Conservation (phyloP, 2,329 filamentous ascomycete species). For the Fusarium cicatricum region DNA sequence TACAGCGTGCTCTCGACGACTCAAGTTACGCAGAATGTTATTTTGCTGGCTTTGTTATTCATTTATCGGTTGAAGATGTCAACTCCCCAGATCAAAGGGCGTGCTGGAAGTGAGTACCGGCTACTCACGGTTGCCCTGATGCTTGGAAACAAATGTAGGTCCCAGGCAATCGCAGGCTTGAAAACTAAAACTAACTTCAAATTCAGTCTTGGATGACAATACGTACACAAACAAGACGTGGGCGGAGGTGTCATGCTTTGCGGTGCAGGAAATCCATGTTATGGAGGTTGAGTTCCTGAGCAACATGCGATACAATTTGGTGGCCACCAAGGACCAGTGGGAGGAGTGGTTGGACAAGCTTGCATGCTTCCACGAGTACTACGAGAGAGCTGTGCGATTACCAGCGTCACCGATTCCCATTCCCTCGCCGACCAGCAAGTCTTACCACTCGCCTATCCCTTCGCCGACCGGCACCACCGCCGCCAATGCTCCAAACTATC, state of each 20-base stretch:
- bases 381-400: constrained; percentile 70
- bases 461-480: constrained; percentile 56
- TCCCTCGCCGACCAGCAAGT: constrained; percentile 51
- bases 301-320: constrained; percentile 95
- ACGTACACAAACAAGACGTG: constrained; percentile 99
- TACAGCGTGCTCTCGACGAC: constrained; percentile 90
- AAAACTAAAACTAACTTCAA: constrained; percentile 30
- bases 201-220: constrained; percentile 88
- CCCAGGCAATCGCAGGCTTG: neutral
- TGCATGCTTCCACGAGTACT: constrained; percentile 83
- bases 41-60: constrained; percentile 88
- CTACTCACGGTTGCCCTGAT: constrained; percentile 94
- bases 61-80: constrained; percentile 92
- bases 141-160: constrained; percentile 94
- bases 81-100: constrained; percentile 89
- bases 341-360: constrained; percentile 85
- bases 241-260: constrained; percentile 96
- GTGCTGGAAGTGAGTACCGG: constrained; percentile 91
- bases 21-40: constrained; percentile 95
- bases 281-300: constrained; percentile 99
- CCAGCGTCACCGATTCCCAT: constrained; percentile 53
- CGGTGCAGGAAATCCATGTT: constrained; percentile 93
- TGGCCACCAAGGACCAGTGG: constrained; percentile 89
- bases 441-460: constrained; percentile 56
- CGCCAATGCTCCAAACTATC: constrained; percentile 42